Conservation (phyloP, 1,284 basidiomycete species). For the Neolentinus lepideus region DNA sequence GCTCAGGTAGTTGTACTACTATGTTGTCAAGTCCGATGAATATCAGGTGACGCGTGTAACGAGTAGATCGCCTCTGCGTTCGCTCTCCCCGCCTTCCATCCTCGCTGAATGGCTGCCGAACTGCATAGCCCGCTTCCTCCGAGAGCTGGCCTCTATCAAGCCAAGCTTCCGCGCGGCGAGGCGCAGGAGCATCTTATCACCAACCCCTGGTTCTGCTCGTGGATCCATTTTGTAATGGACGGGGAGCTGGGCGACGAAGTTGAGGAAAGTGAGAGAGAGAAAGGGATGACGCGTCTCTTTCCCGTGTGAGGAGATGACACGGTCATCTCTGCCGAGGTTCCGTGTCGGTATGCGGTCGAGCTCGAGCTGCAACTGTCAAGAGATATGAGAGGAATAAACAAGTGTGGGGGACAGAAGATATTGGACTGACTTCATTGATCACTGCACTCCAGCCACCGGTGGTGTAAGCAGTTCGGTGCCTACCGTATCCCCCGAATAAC, state of each 20-base stretch:
- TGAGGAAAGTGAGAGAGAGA: slow-evolving; percentile 73
- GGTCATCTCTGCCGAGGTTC: slow-evolving; percentile 92
- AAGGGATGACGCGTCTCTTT: slow-evolving; percentile 91
- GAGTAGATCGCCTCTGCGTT: slow-evolving; percentile 45
- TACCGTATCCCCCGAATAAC: slow-evolving; percentile 88
- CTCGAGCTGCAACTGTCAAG: slow-evolving; percentile 77
- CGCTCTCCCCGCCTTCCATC: slow-evolving; percentile 58
- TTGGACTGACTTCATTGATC: slow-evolving; percentile 63
- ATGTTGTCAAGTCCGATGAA: background rate
- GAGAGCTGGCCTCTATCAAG: slow-evolving; percentile 54
- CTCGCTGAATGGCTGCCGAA: slow-evolving; percentile 92
- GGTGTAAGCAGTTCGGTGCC: slow-evolving; percentile 78
- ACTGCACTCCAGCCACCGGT: slow-evolving; percentile 65
- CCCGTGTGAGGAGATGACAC: slow-evolving; percentile 82
- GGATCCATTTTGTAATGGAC: slow-evolving; percentile 80
- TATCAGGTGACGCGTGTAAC: background rate
- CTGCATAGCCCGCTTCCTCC: slow-evolving; percentile 95
- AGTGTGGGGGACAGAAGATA: background rate
- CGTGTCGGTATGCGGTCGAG: slow-evolving; percentile 85
- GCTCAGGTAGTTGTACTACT: background rate
- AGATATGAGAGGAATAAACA: background rate
- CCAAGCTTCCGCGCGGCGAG: slow-evolving; percentile 64
- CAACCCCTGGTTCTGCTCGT: slow-evolving; percentile 56
- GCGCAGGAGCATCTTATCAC: slow-evolving; percentile 86
- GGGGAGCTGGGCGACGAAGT: slow-evolving; percentile 68